Evolutionary conservation across 106 monocot genomes (phyloP), one percentile per base, ranked within the genome.

Genomic region (Hemerocallis citrina): DNA sequence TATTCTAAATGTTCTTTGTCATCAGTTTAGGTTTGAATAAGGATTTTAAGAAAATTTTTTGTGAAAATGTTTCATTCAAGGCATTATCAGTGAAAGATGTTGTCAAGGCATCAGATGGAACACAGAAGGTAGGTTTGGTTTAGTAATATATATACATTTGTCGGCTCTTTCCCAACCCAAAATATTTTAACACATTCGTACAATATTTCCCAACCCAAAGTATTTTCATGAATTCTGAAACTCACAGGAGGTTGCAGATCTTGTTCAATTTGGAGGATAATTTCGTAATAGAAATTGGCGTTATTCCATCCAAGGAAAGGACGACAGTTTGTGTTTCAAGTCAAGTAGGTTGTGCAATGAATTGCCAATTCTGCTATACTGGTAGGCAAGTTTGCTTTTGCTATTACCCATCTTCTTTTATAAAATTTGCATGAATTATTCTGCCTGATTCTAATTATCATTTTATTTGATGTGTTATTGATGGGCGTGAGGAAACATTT

Each of bases 291-390:
- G 95, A 96, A 67, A 96, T 90, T 35, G 95, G 90, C 50, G 86
- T 96, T 11, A 96, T 96, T 66, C 95, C 95, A 23, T 47, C 15
- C 58, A 69, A 66, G 21, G 90, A 90, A 56, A 83, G 95, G 64
- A 96, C 83, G 2, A 91, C 95, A 40, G 78, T 96, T 64, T 96
- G 96, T 75, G 90, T 96, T 62, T 96, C 96, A 33, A 96, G 96
- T 69, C 96, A 96, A 96, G 87, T 96, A 7, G 96, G 90, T 61
- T 96, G 96, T 72, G 96, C 96, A 20, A 96, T 96, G 96, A 91
- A 96, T 59, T 96, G 96, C 52, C 96, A 96, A 50, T 96, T 96
- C 45, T 96, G 96, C 64, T 96, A 84, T 59, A 91, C 96, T 59
- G 96, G 96, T 61, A 96, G 89, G 96, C 59, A 75, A 37, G 25